Evolutionary conservation across 1,284 basidiomycete genomes (phyloP).

Genomic region (Heterobasidion annosum): DNA sequence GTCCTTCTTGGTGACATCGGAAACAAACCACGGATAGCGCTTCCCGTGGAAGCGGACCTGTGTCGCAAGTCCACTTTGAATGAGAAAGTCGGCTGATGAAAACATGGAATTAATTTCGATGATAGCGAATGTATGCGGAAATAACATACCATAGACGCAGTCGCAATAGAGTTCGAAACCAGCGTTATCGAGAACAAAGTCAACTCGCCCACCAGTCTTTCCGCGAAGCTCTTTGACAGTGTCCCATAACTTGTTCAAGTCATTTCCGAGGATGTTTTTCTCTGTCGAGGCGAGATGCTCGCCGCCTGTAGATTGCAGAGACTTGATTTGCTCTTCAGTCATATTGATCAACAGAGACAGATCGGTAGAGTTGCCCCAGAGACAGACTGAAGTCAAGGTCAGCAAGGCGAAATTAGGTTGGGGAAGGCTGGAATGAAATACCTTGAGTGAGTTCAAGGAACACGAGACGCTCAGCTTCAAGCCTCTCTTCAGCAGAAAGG

Average conservation of each 20-base stretch:
- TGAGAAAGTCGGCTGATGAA: conserved; percentile 70
- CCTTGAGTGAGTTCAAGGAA: conserved; percentile 91
- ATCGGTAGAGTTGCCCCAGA: conserved; percentile 97
- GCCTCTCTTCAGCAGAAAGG: conserved; percentile 46
- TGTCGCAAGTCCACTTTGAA: conserved; percentile 84
- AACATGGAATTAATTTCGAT: not conserved
- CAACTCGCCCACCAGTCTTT: conserved; percentile 75
- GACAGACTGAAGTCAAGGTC: conserved; percentile 51
- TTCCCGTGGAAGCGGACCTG: conserved; percentile 92
- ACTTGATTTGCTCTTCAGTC: conserved; percentile 98
- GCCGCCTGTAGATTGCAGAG: conserved; percentile 94
- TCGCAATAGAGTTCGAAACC: conserved; percentile 98
- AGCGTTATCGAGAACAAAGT: conserved; percentile 85
- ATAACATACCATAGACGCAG: conserved; percentile 70
- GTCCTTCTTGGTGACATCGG: conserved; percentile 95
- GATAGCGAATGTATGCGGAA: not conserved
- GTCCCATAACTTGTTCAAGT: conserved; percentile 78
- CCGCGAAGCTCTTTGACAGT: conserved; percentile 62
- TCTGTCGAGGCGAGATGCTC: conserved; percentile 93
- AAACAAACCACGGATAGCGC: conserved; percentile 88
- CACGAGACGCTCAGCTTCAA: conserved; percentile 80
- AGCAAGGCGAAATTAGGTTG: conserved; percentile 9
- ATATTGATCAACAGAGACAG: conserved; percentile 95
- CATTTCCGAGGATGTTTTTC: conserved; percentile 90
- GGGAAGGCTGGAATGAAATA: conserved; percentile 13